phyloP scores from a whole-genome alignment of 352 stramenopile genomes.

The Pythium phragmiticola region DNA sequence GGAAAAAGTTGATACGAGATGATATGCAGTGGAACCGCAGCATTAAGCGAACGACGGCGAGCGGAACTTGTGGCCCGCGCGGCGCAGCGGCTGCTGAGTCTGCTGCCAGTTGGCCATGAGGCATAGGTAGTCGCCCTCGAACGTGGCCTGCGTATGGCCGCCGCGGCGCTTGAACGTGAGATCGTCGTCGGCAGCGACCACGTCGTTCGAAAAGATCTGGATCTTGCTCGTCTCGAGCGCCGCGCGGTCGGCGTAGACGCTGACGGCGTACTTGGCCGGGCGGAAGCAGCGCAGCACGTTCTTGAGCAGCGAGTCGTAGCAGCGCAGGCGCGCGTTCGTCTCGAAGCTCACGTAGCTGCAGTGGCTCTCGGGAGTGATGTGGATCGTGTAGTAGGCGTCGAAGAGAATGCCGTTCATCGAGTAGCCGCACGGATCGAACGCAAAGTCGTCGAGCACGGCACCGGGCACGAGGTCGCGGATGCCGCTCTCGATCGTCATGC shows the following conservation, averaged over 20 bases:
- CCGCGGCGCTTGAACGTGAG: constrained; percentile 81
- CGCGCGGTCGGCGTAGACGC: constrained; percentile 93
- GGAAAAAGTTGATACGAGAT: not conserved
- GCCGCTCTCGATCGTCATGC: constrained; percentile 94
- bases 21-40: not conserved
- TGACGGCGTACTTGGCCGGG: constrained; percentile 97
- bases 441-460: constrained; percentile 94
- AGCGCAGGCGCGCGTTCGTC: constrained; percentile 92
- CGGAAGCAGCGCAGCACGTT: constrained; percentile 98
- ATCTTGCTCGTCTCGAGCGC: constrained; percentile 64
- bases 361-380: constrained; percentile 96
- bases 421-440: constrained; percentile 98
- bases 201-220: constrained; percentile 73
- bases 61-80: constrained; percentile 61
- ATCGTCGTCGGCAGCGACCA: constrained; percentile 71
- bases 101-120: constrained; percentile 80
- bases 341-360: constrained; percentile 98
- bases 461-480: constrained; percentile 95
- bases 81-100: constrained; percentile 43
- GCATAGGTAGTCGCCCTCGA: constrained; percentile 84
- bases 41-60: constrained; percentile 73
- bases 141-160: constrained; percentile 81
- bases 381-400: constrained; percentile 98
- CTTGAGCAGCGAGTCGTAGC: constrained; percentile 92
- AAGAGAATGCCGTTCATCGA: constrained; percentile 99